Evolutionary conservation across 176 grass and related monocot species (phyloP).

Genomic region (Triticum dicoccoides): DNA sequence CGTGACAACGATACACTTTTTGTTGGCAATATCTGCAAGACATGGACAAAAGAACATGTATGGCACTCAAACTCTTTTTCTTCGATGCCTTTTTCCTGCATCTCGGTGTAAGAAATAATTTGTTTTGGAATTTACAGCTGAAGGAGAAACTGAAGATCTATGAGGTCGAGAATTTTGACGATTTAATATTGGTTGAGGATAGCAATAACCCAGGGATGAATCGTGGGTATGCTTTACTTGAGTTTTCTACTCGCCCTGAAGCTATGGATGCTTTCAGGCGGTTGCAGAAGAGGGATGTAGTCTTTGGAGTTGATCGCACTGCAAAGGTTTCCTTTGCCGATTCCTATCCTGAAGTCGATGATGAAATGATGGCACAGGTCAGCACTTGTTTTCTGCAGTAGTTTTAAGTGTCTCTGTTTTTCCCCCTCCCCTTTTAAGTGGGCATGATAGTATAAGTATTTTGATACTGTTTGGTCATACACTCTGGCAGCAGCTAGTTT

Average conservation of each 20-base stretch:
- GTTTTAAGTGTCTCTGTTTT: not conserved
- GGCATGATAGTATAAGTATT: not conserved
- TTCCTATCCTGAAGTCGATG: constrained; percentile 76
- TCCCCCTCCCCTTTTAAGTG: not conserved
- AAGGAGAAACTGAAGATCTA: constrained; percentile 89
- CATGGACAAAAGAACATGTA: constrained; percentile 95
- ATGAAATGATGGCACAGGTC: constrained; percentile 98
- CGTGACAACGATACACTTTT: constrained; percentile 92
- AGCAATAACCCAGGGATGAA: constrained; percentile 78
- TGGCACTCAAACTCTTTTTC: constrained; percentile 19
- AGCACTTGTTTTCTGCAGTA: constrained; percentile 12
- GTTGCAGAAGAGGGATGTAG: constrained; percentile 82
- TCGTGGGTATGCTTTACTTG: constrained; percentile 92
- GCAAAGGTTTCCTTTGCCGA: constrained; percentile 96
- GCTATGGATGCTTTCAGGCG: constrained; percentile 86
- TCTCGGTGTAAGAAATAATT: constrained; percentile 30
- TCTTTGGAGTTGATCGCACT: constrained; percentile 78
- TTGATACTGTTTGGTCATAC: not conserved
- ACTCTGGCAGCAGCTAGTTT: not conserved
- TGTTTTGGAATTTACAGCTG: constrained; percentile 52
- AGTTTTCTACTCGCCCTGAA: constrained; percentile 86
- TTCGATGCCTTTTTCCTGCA: not conserved
- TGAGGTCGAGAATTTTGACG: constrained; percentile 81
- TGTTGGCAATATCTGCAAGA: constrained; percentile 95
- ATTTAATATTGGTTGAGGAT: constrained; percentile 74